phyloP scores from a whole-genome alignment of 345 rosid genomes.

The Pelargonium nanum region DNA sequence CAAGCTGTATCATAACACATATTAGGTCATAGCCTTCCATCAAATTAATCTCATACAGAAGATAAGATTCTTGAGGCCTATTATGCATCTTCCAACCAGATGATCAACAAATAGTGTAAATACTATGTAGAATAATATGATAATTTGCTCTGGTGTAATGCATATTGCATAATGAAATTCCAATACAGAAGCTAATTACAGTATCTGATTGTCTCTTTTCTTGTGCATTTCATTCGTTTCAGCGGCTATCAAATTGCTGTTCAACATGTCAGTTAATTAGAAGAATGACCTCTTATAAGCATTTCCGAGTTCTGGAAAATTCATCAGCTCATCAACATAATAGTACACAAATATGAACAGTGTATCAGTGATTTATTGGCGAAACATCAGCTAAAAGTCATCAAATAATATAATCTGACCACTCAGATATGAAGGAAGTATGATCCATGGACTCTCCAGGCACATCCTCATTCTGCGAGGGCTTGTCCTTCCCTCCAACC shows the following conservation, averaged over 20 bases:
- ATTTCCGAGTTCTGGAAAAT: no score
- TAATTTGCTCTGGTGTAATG: background rate
- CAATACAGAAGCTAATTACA: no score
- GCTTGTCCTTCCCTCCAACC: slow-evolving; percentile 77
- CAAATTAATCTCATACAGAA: background rate
- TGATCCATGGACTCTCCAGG: slow-evolving; percentile 98
- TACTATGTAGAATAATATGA: background rate
- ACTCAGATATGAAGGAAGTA: slow-evolving; percentile 74
- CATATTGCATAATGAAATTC: background rate
- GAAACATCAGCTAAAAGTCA: background rate
- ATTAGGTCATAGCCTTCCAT: background rate
- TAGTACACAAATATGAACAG: no score
- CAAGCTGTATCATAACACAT: slow-evolving; percentile 8
- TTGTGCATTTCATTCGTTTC: background rate
- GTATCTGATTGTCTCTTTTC: background rate
- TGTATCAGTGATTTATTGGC: no score
- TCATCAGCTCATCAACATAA: no score
- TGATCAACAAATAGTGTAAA: background rate
- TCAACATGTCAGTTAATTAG: no score
- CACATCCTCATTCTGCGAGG: slow-evolving; percentile 51
- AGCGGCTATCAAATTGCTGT: no score
- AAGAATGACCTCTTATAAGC: no score
- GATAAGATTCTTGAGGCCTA: slow-evolving; percentile 1
- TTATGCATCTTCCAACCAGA: background rate
- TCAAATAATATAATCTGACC: slow-evolving; percentile 81